Evolutionary conservation across 139 green algal genomes (phyloP).

Genomic region (Medakamo hakoo): DNA sequence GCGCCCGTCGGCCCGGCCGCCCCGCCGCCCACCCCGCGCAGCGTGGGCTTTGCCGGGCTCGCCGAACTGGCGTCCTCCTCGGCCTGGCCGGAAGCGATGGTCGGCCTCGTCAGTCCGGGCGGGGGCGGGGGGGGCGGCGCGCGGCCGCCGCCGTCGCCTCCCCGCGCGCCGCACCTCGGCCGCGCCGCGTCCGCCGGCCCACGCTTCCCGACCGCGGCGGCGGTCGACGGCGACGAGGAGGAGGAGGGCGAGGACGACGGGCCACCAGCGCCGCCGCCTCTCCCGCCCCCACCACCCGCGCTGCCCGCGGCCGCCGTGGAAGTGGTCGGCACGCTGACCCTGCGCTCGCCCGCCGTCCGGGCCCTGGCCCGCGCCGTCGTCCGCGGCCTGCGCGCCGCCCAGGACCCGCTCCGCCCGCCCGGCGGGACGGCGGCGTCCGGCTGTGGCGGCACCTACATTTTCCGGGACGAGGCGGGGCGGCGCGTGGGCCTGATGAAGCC

Average conservation of each 20-base stretch:
- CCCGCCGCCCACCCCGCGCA: too few species aligned
- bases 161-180: too few species aligned
- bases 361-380: conserved; percentile 50
- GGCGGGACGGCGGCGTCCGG: conserved; percentile 67
- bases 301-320: background rate
- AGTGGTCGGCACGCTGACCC: background rate
- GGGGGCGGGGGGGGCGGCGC: too few species aligned
- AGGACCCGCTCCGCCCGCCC: conserved; percentile 43
- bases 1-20: too few species aligned
- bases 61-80: background rate
- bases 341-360: conserved; percentile 19
- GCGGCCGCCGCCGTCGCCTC: too few species aligned
- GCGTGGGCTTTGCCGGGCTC: background rate
- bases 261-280: too few species aligned
- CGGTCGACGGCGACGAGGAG: too few species aligned
- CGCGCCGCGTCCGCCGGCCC: too few species aligned
- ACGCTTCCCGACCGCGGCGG: too few species aligned
- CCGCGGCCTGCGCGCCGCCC: conserved; percentile 45
- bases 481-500: conserved; percentile 82
- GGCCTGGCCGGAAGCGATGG: too few species aligned
- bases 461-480: conserved; percentile 40
- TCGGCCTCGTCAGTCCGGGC: background rate
- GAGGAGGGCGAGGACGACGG: too few species aligned
- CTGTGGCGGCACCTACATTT: conserved; percentile 88
- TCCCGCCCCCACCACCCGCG: too few species aligned